Evolutionary conservation across 345 rosid species (phyloP).

Genomic region (Cardamine occulta): DNA sequence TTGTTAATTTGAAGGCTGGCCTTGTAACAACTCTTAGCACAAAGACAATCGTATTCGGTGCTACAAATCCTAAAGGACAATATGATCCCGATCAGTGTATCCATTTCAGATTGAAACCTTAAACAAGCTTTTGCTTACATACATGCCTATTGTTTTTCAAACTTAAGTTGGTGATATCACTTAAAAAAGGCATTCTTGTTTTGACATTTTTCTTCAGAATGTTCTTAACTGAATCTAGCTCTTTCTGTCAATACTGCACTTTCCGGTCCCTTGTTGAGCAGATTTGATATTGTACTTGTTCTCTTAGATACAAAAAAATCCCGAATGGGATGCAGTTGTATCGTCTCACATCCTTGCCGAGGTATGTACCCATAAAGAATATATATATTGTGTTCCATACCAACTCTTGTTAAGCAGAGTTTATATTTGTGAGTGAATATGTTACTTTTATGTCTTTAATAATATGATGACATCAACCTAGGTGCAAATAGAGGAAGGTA

Average conservation of each 20-base stretch:
- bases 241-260: constrained; percentile 93
- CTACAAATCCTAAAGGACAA: constrained; percentile 97
- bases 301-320: constrained; percentile 95
- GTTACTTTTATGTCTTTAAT: constrained; percentile 4
- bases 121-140: constrained; percentile 1
- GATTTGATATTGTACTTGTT: constrained; percentile 93
- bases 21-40: constrained; percentile 93
- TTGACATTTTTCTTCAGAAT: neutral
- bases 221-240: constrained; percentile 73
- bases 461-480: constrained; percentile 41
- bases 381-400: neutral
- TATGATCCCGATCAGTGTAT: constrained; percentile 97
- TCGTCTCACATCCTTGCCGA: constrained; percentile 95
- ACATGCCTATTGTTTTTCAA: constrained; percentile 1
- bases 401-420: neutral
- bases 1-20: constrained; percentile 71
- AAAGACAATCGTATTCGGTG: constrained; percentile 88
- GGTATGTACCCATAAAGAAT: constrained; percentile 47
- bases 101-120: constrained; percentile 35
- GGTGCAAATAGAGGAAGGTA: constrained; percentile 54
- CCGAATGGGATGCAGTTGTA: constrained; percentile 97
- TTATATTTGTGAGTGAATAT: neutral
- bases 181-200: neutral
- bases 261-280: constrained; percentile 92
- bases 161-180: neutral